Conservation (phyloP, 768 basidiomycete genomes). For the Leccinum disarticulatum region DNA sequence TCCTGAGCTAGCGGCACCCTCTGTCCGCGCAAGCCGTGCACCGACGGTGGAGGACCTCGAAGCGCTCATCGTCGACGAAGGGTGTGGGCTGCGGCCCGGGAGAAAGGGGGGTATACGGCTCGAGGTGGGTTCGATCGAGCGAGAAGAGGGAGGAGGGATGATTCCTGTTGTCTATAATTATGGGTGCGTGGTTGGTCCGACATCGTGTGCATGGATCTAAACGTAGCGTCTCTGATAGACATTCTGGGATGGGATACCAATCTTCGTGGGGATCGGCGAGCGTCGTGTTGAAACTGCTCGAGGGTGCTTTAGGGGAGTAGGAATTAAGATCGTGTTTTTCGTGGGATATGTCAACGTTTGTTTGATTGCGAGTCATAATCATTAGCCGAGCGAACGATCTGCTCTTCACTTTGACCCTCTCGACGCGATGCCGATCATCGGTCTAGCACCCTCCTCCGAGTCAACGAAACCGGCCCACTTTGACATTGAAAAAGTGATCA, state of each 20-base stretch:
- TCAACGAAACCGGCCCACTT: conserved; percentile 75
- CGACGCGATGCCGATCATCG: conserved; percentile 65
- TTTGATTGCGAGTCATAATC: background rate
- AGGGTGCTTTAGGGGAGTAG: conserved; percentile 34
- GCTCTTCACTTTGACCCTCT: background rate
- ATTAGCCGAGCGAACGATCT: background rate
- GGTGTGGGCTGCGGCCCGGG: conserved; percentile 65
- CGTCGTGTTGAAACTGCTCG: conserved; percentile 47
- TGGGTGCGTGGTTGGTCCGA: conserved; percentile 42
- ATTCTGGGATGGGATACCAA: conserved; percentile 63
- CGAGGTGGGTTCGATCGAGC: conserved; percentile 44
- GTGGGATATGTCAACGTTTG: background rate
- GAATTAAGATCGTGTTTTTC: background rate
- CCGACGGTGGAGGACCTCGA: conserved; percentile 52
- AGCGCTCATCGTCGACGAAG: conserved; percentile 48
- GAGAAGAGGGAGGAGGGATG: conserved; percentile 21
- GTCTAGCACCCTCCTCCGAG: conserved; percentile 45
- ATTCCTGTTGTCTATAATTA: conserved; percentile 64
- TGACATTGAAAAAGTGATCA: conserved; percentile 75
- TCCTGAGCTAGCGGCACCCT: conserved; percentile 58
- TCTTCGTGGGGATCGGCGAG: conserved; percentile 66
- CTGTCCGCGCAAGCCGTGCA: conserved; percentile 43
- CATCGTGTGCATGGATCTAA: background rate
- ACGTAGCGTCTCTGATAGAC: conserved; percentile 35
- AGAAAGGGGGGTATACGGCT: conserved; percentile 69